Conservation (phyloP, 108 stramenopile genomes). For the Fragilariopsis cylindrus region DNA sequence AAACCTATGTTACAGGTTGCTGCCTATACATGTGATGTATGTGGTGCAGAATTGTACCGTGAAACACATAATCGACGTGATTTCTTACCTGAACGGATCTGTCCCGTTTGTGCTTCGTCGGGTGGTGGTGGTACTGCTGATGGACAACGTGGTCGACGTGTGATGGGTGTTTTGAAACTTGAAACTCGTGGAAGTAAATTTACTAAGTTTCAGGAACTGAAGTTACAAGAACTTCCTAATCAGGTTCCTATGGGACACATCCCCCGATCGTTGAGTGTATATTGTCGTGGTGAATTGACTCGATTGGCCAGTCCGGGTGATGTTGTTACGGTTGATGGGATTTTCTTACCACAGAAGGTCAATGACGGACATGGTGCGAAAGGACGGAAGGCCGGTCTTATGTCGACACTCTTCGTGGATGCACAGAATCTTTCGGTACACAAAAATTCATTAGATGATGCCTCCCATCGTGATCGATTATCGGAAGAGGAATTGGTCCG, state of each 20-base stretch:
- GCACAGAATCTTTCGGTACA: conserved; percentile 86
- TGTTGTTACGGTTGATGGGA: conserved; percentile 90
- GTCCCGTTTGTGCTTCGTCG: conserved; percentile 67
- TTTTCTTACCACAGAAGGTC: conserved; percentile 89
- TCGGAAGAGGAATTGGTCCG: conserved; percentile 55
- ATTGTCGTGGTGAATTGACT: conserved; percentile 91
- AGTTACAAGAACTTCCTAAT: conserved; percentile 94
- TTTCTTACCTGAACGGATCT: conserved; percentile 78
- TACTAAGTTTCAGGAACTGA: conserved; percentile 95
- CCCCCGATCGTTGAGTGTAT: conserved; percentile 90
- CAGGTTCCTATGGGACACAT: conserved; percentile 99
- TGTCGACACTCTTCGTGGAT: conserved; percentile 90
- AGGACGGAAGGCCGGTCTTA: conserved; percentile 92
- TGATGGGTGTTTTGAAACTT: conserved; percentile 66
- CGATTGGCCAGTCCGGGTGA: conserved; percentile 92
- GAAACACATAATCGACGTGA: conserved; percentile 73
- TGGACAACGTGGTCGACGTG: neutral
- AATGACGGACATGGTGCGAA: conserved; percentile 67
- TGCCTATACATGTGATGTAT: conserved; percentile 98
- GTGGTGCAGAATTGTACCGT: conserved; percentile 95
- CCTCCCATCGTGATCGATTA: conserved; percentile 28
- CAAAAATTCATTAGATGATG: conserved; percentile 90
- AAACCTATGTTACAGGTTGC: conserved; percentile 93
- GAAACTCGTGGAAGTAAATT: conserved; percentile 97
- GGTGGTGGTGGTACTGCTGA: conserved; percentile 8